Evolutionary conservation across 257 asterid species (phyloP).

Genomic region (Solanum appendiculatum): DNA sequence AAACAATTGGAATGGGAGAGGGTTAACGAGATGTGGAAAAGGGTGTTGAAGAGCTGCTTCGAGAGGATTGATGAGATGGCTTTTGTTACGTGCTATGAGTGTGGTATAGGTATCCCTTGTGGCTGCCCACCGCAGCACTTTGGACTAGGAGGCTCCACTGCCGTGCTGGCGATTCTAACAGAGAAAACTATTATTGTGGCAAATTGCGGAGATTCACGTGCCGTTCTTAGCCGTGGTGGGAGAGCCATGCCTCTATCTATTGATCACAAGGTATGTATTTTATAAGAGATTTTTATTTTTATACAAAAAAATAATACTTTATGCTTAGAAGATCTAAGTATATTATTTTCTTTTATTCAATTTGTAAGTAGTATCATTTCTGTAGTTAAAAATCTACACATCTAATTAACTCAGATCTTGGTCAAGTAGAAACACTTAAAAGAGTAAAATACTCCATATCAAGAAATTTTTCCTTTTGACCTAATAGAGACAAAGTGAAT

Average conservation of each 20-base stretch:
- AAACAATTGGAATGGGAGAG: background rate
- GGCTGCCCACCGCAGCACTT: background rate
- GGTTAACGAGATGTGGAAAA: background rate
- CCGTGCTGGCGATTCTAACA: slow-evolving; percentile 5
- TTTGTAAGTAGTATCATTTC: too few species aligned
- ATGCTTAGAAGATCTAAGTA: too few species aligned
- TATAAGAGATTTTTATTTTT: background rate
- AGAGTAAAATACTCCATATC: background rate
- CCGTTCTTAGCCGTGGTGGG: slow-evolving; percentile 12
- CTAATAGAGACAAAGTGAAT: too few species aligned
- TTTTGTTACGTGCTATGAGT: background rate
- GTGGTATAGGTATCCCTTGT: background rate
- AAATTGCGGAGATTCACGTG: slow-evolving; percentile 24
- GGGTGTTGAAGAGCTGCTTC: slow-evolving; percentile 1
- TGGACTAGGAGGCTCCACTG: slow-evolving; percentile 16
- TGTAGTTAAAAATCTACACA: too few species aligned
- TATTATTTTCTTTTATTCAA: too few species aligned
- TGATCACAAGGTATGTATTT: slow-evolving; percentile 15
- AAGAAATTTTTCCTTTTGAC: too few species aligned
- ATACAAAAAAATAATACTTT: too few species aligned
- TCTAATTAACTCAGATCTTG: background rate
- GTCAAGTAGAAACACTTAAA: background rate
- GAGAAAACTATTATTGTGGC: slow-evolving; percentile 8
- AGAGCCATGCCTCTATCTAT: slow-evolving; percentile 8
- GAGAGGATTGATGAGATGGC: background rate